phyloP scores from a whole-genome alignment of 352 stramenopile genomes.

The Globisporangium paroecandrum region DNA sequence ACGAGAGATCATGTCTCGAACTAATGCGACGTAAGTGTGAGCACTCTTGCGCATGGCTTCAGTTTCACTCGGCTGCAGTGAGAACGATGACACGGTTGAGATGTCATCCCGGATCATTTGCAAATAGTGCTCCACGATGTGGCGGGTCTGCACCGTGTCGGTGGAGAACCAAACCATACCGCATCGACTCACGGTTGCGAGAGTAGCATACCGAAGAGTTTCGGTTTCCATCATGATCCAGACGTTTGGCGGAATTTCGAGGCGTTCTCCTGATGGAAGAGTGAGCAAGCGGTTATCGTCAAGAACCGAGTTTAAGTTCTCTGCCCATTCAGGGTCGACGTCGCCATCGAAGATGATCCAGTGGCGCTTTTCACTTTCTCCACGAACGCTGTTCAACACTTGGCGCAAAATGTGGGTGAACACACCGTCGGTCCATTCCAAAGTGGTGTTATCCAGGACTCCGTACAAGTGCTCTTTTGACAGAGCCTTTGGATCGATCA shows the following conservation, averaged over 20 bases:
- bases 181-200: slow-evolving; percentile 99
- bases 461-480: slow-evolving; percentile 98
- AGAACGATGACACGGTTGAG: slow-evolving; percentile 61
- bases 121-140: slow-evolving; percentile 90
- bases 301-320: slow-evolving; percentile 99
- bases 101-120: slow-evolving; percentile 65
- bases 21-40: slow-evolving; percentile 53
- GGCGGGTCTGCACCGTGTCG: slow-evolving; percentile 91
- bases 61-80: slow-evolving; percentile 59
- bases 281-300: slow-evolving; percentile 99
- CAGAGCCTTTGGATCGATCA: slow-evolving; percentile 99
- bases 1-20: slow-evolving; percentile 57
- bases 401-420: slow-evolving; percentile 97
- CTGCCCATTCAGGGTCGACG: slow-evolving; percentile 99
- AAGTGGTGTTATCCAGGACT: slow-evolving; percentile 98
- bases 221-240: slow-evolving; percentile 99
- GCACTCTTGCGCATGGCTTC: slow-evolving; percentile 66
- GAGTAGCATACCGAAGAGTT: slow-evolving; percentile 96
- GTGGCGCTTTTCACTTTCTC: slow-evolving; percentile 94
- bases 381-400: slow-evolving; percentile 96
- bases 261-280: slow-evolving; percentile 97
- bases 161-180: slow-evolving; percentile 99
- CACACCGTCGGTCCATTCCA: slow-evolving; percentile 99
- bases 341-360: slow-evolving; percentile 99
- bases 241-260: slow-evolving; percentile 98